Base-by-base conservation (phyloP, 2,329 filamentous ascomycete species). In the Beauveria caledonica region DNA sequence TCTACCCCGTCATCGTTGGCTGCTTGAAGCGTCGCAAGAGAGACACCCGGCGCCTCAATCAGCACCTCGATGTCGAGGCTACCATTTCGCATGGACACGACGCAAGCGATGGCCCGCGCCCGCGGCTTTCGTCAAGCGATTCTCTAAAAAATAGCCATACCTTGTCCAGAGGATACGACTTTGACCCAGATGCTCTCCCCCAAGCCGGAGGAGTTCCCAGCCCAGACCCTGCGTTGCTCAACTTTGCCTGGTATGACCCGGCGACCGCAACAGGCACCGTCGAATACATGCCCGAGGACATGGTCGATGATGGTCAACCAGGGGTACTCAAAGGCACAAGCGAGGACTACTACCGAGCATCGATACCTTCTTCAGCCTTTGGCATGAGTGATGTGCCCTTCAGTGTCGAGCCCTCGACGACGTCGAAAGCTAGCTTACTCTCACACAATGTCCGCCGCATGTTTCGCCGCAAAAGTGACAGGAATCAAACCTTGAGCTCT, bases 331-430 rank as follows among this genome's bases (percentile, higher is more conserved):
- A 66, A 59, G 73, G 71, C 42, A 72, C 69, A 44, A 77, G 69
- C 57, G 73, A 73, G 48, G 74, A 76, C 61, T 77, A 77, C 62
- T 77, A 77, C 64, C 74, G 73, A 53, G 70, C 72, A 13, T 71
- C 71, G 3, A 71, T 77, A 49, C 74, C 75, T 2, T 75, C 73
- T 3, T 72, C 74, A 57, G 73, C 73, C 5, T 76, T 76, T 62
- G 74, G 73, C 63, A 76, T 76, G 74, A 65, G 68, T 13, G 63
- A 69, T 10, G 64, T 67, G 13, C 66, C 70, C 21, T 68, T 19
- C 19, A 46, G 23, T 39, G 65, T 61, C 13, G 63, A 64, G 15
- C 64, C 65, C 27, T 68, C 67, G 13, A 68, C 70, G 21, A 63
- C 68, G 29, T 72, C 72, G 5, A 67, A 69, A 29, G 68, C 68